phyloP scores from a whole-genome alignment of 352 stramenopile species.

The Bremia lactucae region DNA sequence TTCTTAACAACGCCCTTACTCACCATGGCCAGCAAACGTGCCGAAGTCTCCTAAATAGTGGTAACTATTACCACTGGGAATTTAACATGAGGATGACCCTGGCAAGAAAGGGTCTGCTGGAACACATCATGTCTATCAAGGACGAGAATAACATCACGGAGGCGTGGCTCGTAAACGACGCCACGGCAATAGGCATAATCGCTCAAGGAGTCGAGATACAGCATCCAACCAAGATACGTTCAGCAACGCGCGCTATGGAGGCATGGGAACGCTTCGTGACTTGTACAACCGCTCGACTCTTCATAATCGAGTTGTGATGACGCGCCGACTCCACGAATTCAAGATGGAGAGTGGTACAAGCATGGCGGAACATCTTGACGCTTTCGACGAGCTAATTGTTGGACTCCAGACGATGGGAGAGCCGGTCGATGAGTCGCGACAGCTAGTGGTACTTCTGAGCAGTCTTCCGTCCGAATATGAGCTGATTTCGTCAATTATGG shows the following conservation, averaged over 20 bases:
- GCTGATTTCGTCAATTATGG: neutral
- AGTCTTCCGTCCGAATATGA: neutral
- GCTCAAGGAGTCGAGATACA: neutral
- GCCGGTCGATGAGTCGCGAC: neutral
- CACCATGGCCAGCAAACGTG: neutral
- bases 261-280: neutral
- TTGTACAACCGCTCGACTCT: neutral
- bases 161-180: neutral
- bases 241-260: neutral
- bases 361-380: neutral
- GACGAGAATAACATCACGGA: neutral
- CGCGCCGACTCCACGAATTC: neutral
- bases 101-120: neutral
- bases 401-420: neutral
- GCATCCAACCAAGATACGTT: neutral
- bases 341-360: neutral
- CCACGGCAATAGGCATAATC: neutral
- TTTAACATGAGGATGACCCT: neutral
- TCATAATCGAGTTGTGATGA: neutral
- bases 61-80: neutral
- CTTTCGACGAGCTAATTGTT: neutral
- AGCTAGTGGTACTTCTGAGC: neutral
- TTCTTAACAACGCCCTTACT: neutral
- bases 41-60: neutral
- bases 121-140: neutral